phyloP scores from a whole-genome alignment of 1,139 yeast species.

The Taphrina flavorubra region DNA sequence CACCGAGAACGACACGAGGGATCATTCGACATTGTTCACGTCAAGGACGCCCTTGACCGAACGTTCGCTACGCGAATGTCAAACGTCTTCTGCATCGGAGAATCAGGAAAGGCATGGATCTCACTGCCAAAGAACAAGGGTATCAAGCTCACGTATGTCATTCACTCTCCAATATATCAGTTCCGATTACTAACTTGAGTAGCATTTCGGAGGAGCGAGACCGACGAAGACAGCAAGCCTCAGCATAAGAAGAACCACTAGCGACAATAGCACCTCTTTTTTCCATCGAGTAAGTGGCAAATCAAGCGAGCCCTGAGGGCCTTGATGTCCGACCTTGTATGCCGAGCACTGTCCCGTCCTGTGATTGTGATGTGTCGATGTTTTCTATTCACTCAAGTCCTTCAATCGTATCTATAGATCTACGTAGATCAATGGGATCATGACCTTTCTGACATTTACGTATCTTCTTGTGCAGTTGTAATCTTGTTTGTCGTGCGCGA shows the following conservation, averaged over 20 bases:
- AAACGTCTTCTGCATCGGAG: constrained; percentile 97
- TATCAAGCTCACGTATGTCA: constrained; percentile 78
- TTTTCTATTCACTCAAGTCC: background rate
- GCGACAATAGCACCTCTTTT: constrained; percentile 25
- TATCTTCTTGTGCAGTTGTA: too few relatives aligned
- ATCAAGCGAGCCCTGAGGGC: constrained; percentile 38
- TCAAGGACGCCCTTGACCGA: constrained; percentile 97
- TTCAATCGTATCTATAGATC: background rate
- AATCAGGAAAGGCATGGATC: constrained; percentile 95
- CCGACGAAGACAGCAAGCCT: constrained; percentile 59
- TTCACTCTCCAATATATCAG: constrained; percentile 48
- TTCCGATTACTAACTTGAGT: constrained; percentile 10
- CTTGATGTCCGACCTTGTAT: constrained; percentile 31
- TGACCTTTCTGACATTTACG: too few relatives aligned
- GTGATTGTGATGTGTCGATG: background rate
- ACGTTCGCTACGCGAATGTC: constrained; percentile 96
- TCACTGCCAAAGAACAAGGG: constrained; percentile 99
- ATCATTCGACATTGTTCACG: constrained; percentile 98
- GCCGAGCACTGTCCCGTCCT: constrained; percentile 8
- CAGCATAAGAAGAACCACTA: constrained; percentile 29
- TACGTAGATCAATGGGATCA: constrained; percentile 1
- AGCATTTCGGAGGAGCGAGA: constrained; percentile 91
- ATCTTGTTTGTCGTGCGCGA: too few relatives aligned
- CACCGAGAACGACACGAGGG: constrained; percentile 99
- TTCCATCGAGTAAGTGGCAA: constrained; percentile 23